Evolutionary conservation across 352 stramenopile genomes (phyloP).

Genomic region (Pythium periplocum): DNA sequence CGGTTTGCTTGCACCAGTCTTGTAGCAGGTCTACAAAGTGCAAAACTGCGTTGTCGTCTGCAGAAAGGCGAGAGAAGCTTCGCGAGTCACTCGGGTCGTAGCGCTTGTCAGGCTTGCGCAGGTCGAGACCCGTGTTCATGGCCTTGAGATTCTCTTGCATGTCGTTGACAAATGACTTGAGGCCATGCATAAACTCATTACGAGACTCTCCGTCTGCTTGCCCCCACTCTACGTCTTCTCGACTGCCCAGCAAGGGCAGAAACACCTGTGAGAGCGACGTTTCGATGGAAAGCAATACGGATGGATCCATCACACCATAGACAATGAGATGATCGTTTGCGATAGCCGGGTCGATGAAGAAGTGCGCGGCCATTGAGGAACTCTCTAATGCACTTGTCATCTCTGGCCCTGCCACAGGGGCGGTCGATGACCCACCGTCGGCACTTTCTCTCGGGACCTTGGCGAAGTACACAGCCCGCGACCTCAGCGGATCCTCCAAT

Average conservation of each 20-base stretch:
- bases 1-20: conserved; percentile 86
- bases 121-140: conserved; percentile 84
- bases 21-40: conserved; percentile 87
- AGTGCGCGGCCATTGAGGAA: conserved; percentile 10
- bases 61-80: conserved; percentile 61
- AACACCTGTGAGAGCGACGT: conserved; percentile 71
- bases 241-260: conserved; percentile 39
- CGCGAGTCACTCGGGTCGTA: conserved; percentile 69
- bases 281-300: conserved; percentile 65
- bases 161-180: conserved; percentile 78
- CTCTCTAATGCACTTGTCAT: conserved; percentile 15
- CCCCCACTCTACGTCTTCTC: conserved; percentile 53
- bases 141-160: conserved; percentile 88
- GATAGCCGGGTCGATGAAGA: conserved; percentile 44
- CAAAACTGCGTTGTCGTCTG: conserved; percentile 59
- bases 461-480: conserved; percentile 71
- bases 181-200: conserved; percentile 80
- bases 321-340: conserved; percentile 68
- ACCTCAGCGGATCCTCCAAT: conserved; percentile 55
- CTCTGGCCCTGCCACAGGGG: conserved; percentile 5
- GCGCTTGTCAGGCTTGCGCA: conserved; percentile 82
- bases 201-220: conserved; percentile 54
- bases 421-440: neutral
- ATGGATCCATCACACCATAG: conserved; percentile 69
- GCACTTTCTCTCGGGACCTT: conserved; percentile 41